Evolutionary conservation across 257 asterid genomes (phyloP).

Genomic region (Solanum peruvianum): DNA sequence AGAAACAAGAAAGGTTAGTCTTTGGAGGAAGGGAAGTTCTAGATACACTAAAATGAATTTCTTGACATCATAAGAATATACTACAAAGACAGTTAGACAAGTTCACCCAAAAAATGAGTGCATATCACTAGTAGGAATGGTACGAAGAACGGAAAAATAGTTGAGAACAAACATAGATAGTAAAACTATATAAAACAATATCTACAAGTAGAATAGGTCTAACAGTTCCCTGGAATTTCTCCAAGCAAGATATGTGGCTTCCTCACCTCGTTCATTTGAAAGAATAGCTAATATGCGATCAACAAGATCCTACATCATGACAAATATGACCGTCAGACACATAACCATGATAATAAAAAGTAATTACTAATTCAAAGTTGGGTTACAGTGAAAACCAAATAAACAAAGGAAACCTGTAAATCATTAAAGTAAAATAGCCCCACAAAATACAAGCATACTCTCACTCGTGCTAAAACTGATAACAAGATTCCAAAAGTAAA

Average conservation of each 20-base stretch:
- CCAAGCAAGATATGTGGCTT: neutral
- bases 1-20: neutral
- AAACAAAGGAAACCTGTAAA: neutral
- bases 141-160: neutral
- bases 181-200: neutral
- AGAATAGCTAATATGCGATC: slow-evolving; percentile 72
- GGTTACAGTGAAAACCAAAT: neutral
- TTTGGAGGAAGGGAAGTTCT: neutral
- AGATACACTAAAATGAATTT: neutral
- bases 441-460: neutral
- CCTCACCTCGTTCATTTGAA: slow-evolving; percentile 72
- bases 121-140: neutral
- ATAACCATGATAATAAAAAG: neutral
- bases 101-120: neutral
- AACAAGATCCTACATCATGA: slow-evolving; percentile 66
- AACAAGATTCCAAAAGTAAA: neutral
- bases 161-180: neutral
- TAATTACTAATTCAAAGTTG: neutral
- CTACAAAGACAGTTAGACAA: neutral
- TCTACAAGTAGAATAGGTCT: neutral
- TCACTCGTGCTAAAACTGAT: neutral
- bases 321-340: neutral
- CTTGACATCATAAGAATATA: neutral
- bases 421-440: neutral
- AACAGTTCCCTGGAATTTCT: neutral